Evolutionary conservation across 371 early-diverging fungal genomes (phyloP).

Genomic region (Syncephalis fuscata): DNA sequence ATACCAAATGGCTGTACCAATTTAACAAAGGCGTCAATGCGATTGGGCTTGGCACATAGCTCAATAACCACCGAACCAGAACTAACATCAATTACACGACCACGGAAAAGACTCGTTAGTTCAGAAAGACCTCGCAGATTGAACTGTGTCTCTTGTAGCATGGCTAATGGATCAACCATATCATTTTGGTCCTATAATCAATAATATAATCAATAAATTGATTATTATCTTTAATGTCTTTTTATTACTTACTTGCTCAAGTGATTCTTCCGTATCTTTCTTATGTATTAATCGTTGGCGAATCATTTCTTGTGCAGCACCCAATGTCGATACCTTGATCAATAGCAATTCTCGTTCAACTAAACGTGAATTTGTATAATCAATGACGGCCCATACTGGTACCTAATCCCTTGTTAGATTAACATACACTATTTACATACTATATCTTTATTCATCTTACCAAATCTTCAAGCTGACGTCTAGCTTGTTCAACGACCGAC

Average conservation of each 20-base stretch:
- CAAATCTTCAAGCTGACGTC: conserved; percentile 85
- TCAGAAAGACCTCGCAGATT: conserved; percentile 70
- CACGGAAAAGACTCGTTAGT: conserved; percentile 71
- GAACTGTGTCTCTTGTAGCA: conserved; percentile 43
- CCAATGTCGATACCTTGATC: conserved; percentile 80
- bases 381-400: conserved; percentile 94
- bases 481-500: conserved; percentile 79
- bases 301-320: conserved; percentile 35
- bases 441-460: conserved; percentile 12
- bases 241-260: too few species aligned
- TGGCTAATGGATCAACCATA: conserved; percentile 20
- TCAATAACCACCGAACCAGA: conserved; percentile 68
- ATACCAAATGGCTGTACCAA: conserved; percentile 87
- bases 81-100: conserved; percentile 78
- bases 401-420: conserved; percentile 20
- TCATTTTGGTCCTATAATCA: not conserved
- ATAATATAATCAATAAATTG: too few species aligned
- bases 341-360: conserved; percentile 85
- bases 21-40: conserved; percentile 81
- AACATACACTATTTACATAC: not conserved
- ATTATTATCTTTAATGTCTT: too few species aligned
- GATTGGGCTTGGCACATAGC: conserved; percentile 69
- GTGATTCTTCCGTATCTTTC: too few species aligned
- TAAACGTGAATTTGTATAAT: conserved; percentile 68
- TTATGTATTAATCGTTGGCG: not conserved